Evolutionary conservation across 768 basidiomycete species (phyloP), one percentile per base, ranked within the genome.

Genomic region (Trametes elegans): DNA sequence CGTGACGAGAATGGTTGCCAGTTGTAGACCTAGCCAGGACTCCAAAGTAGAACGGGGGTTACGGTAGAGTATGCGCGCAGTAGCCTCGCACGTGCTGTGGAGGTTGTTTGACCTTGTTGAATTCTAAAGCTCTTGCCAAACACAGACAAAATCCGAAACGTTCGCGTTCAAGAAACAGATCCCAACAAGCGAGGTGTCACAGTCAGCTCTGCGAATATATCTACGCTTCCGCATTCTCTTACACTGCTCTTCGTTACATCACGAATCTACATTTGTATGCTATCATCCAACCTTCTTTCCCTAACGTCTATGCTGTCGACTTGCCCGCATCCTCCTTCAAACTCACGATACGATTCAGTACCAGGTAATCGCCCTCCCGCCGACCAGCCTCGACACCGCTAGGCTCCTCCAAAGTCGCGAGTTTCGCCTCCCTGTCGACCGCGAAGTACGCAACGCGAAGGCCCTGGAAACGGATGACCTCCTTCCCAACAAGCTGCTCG

Each of bases 391-490:
- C 63, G 16, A 65, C 71, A 1, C 71, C 74, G 1, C 72, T 78
- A 5, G 73, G 70, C 58, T 85, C 81, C 13, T 85, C 80, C 26
- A 96, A 69, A 51, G 79, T 81, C 14, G 79, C 81, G 31, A 94
- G 64, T 31, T 79, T 76, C 32, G 93, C 76, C 64, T 98, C 95
- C 70, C 85, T 88, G 69, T 99, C 97, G 24, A 98, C 75, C 18
- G 91, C 82, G 66, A 99, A 98, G 75, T 98, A 99, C 3, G 88
- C 97, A 42, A 98, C 86, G 9, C 97, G 85, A 66, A 98, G 77
- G 7, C 94, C 97, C 73, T 99, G 97, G 85, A 99, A 98, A 34
- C 97, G 81, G 51, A 98, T 81, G 67, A 88, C 91, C 71, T 98
- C 97, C 69, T 88, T 88, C 24, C 90, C 96, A 40, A 91, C 81